These are phyloP conservation scores for Termitomyces eurrhizus DNA, from an alignment of 768 basidiomycete species.

Conservation along the genomic window DNA sequence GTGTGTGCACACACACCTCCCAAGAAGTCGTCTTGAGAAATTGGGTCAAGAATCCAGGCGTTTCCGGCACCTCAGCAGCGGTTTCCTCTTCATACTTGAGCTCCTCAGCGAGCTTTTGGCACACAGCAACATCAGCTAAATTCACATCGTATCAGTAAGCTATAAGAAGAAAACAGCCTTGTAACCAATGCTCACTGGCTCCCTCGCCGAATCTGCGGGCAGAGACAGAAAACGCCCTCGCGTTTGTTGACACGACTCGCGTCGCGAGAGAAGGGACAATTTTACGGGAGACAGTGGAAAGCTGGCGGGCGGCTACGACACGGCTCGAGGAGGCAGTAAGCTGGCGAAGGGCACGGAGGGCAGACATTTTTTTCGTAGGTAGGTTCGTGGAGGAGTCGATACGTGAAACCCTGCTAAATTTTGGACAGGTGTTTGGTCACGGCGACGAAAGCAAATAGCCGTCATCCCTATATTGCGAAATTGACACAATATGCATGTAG, in stretches of 20 bases:
- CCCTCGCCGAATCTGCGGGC: conserved; percentile 40
- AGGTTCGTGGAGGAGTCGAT: not conserved
- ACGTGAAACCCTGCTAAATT: conserved; percentile 9
- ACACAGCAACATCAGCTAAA: conserved; percentile 69
- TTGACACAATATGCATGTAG: no score
- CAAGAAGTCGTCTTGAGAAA: conserved; percentile 77
- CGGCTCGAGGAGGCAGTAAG: conserved; percentile 43
- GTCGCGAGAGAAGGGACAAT: conserved; percentile 25
- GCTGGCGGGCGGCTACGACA: conserved; percentile 26
- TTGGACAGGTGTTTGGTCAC: conserved; percentile 11
- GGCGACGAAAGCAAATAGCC: conserved; percentile 8
- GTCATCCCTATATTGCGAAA: not conserved
- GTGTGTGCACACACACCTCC: conserved; percentile 48
- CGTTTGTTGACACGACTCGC: conserved; percentile 18
- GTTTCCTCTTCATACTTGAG: conserved; percentile 80
- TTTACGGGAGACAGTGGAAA: conserved; percentile 24
- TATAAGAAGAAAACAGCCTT: not conserved
- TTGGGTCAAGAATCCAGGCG: conserved; percentile 73
- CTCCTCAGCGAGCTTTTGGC: conserved; percentile 76
- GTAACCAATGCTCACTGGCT: conserved; percentile 19
- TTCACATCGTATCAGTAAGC: not conserved
- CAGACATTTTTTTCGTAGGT: conserved; percentile 45
- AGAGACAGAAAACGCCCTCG: conserved; percentile 45
- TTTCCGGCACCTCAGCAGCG: conserved; percentile 26
- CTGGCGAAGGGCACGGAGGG: conserved; percentile 57